Conservation (phyloP, 495 filamentous ascomycete genomes). For the Wilcoxina mikolae region DNA sequence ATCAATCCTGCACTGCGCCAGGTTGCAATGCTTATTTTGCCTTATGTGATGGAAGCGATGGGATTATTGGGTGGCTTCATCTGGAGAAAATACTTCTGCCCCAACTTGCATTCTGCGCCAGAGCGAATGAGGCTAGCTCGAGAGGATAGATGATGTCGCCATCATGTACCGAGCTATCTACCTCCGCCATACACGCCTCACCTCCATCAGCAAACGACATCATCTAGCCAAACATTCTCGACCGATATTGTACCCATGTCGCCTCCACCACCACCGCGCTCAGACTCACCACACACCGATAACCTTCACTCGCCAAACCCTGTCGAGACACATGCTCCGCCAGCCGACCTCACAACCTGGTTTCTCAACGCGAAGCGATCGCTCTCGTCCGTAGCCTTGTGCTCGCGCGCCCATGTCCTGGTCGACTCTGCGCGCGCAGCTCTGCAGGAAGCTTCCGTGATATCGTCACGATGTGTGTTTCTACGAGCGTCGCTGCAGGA, state of each 20-base stretch:
- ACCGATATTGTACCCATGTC: neutral
- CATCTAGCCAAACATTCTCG: no score
- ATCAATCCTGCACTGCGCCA: no score
- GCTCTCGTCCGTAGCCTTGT: slow-evolving; percentile 68
- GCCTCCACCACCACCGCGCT: neutral
- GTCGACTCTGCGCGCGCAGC: slow-evolving; percentile 59
- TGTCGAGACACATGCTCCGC: neutral
- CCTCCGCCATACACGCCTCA: no score
- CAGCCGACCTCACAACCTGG: slow-evolving; percentile 26
- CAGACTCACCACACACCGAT: neutral
- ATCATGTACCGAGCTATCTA: no score
- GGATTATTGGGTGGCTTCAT: no score
- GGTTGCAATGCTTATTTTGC: no score
- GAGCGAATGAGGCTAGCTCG: no score
- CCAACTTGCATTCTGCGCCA: no score
- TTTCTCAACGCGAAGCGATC: slow-evolving; percentile 79
- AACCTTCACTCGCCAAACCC: neutral
- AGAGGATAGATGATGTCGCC: no score
- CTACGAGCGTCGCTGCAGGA: slow-evolving; percentile 55
- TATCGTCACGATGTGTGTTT: slow-evolving; percentile 63
- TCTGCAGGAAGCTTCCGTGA: slow-evolving; percentile 64
- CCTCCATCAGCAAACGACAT: no score
- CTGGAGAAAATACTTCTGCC: no score
- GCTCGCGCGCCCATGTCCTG: slow-evolving; percentile 77
- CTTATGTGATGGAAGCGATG: no score